These are phyloP conservation scores for Balansia obtecta DNA, from an alignment of 2,329 filamentous ascomycete genomes.

Conservation along the genomic window DNA sequence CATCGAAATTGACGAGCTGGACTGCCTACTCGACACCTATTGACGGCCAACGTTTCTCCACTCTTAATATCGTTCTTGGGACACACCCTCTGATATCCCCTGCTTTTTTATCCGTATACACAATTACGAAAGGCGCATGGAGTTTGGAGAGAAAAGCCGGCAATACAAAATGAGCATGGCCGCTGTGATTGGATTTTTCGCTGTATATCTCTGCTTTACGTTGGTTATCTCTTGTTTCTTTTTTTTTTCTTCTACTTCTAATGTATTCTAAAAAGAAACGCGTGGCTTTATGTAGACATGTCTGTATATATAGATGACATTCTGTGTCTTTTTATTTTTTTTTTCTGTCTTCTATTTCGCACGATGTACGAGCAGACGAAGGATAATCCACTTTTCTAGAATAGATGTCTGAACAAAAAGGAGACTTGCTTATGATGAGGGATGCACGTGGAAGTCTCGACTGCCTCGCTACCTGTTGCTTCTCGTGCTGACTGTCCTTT, in stretches of 20 bases:
- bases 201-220: background rate
- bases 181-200: background rate
- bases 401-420: background rate
- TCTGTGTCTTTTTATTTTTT: conserved; percentile 9
- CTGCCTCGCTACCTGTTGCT: conserved; percentile 7
- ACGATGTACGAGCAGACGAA: conserved; percentile 13
- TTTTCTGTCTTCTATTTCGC: conserved; percentile 10
- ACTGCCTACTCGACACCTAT: conserved; percentile 69
- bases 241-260: background rate
- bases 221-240: background rate
- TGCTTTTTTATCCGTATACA: conserved; percentile 4
- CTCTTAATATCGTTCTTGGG: conserved; percentile 4
- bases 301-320: background rate
- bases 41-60: conserved; percentile 23
- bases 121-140: conserved; percentile 11
- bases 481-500: background rate
- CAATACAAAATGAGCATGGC: background rate
- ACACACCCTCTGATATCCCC: background rate
- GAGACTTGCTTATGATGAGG: background rate
- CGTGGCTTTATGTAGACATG: background rate
- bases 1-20: conserved; percentile 86
- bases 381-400: background rate
- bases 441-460: background rate
- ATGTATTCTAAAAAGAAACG: background rate
- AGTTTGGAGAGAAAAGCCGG: conserved; percentile 6